Conservation (phyloP, 2,329 filamentous ascomycete species). For the Phialemoniopsis sp. region DNA sequence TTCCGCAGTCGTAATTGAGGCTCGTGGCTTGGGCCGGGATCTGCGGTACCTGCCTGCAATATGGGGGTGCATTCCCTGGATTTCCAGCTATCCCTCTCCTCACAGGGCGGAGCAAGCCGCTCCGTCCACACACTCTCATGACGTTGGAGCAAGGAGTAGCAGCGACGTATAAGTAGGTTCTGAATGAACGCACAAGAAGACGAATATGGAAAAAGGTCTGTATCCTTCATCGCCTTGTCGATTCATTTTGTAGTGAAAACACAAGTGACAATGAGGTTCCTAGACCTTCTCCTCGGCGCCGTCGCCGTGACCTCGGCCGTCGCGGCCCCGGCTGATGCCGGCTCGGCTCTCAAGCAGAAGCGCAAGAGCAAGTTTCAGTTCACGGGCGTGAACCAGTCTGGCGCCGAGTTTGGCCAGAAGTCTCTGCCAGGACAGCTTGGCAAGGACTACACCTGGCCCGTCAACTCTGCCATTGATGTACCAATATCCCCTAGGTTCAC, state of each 20-base stretch:
- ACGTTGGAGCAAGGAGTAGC: neutral
- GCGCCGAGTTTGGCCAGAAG: slow-evolving; percentile 57
- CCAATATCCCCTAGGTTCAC: too few relatives aligned
- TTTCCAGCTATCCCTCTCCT: neutral
- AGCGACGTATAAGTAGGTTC: neutral
- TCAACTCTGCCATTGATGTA: slow-evolving; percentile 35
- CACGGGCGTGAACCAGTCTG: slow-evolving; percentile 39
- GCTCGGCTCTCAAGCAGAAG: slow-evolving; percentile 21
- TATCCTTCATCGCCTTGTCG: neutral
- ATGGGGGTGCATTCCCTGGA: too few relatives aligned
- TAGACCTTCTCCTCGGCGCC: slow-evolving; percentile 22
- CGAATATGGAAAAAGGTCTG: neutral
- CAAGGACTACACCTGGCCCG: slow-evolving; percentile 59
- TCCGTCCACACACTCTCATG: neutral
- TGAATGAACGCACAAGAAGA: too few relatives aligned
- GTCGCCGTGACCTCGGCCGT: slow-evolving; percentile 21
- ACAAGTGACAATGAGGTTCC: slow-evolving; percentile 24
- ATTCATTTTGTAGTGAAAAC: neutral
- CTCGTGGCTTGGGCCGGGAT: neutral
- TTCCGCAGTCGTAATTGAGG: too few relatives aligned
- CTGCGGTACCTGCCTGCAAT: neutral
- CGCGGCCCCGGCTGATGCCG: slow-evolving; percentile 20
- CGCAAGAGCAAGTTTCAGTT: slow-evolving; percentile 28
- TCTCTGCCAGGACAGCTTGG: slow-evolving; percentile 50
- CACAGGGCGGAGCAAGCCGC: slow-evolving; percentile 2